A percentile compares a stretch with the other conserved stretches of the same genome.
Conservation (phyloP, 345 rosid genomes). For the Syzygium grande region DNA sequence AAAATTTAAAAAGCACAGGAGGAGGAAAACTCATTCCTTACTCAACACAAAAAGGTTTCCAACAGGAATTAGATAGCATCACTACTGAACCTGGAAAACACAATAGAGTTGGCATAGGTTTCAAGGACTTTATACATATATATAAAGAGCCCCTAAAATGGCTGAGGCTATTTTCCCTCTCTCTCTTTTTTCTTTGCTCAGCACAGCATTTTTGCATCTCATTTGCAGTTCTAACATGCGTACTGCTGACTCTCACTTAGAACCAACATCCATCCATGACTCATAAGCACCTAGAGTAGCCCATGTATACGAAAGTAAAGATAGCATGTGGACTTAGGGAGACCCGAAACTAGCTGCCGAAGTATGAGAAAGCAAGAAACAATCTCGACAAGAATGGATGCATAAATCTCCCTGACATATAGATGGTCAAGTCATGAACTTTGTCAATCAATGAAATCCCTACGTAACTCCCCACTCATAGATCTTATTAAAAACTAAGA, state of each 20-base stretch:
- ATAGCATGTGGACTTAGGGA: neutral
- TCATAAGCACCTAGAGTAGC: neutral
- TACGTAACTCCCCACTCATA: neutral
- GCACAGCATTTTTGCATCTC: neutral
- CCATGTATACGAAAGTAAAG: neutral
- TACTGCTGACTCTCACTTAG: neutral
- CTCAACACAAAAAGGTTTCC: neutral
- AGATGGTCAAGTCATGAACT: neutral
- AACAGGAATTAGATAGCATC: neutral
- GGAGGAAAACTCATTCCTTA: neutral
- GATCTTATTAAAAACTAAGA: neutral
- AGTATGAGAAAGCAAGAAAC: neutral
- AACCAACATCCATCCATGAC: neutral
- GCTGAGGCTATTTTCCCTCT: neutral
- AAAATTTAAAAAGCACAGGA: neutral
- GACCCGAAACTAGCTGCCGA: neutral
- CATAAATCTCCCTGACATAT: neutral
- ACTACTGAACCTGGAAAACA: neutral
- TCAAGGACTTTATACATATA: neutral
- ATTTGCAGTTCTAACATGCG: neutral
- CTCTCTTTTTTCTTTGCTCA: neutral
- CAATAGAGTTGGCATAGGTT: neutral
- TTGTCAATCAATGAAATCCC: neutral
- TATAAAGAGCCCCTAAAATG: no score
- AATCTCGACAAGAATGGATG: neutral